Evolutionary conservation across 208 protist genomes (phyloP), one percentile per base, ranked within the genome.

Genomic region (Balamuthia mandrillaris): DNA sequence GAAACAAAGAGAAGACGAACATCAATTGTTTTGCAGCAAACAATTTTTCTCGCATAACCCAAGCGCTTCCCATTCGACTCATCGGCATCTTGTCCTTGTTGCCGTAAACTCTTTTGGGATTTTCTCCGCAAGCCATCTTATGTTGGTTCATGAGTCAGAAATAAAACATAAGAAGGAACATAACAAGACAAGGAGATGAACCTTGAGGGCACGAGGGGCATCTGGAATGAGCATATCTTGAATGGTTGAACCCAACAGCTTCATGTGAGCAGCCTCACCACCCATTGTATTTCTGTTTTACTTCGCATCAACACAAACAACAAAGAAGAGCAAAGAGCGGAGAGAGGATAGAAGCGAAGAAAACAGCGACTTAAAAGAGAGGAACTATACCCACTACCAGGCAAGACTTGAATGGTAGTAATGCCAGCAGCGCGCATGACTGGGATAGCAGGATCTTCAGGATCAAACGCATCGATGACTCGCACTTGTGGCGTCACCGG

Each of bases 51-150:
- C 83, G 56, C 29, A 86, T 5, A 3, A 86, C 51, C 9, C 29
- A 68, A 16, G 31, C 77, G 45, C 29, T 51, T n/a, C 83, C 83
- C 83, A 89, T 87, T 16, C 86, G 42, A 16, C 60, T 74, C 3
- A 44, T 47, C 18, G 86, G 86, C 2, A 75, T 68, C 14, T 4
- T 2, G 14, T 39, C 6, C 47, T 3, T 10, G 60, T 31, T 81
- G 41, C 56, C 84, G 52, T 88, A 90, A n/a, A 88, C 72, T 45
- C 75, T 21, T 72, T 88, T 90, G 18, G 87, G 87, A 37, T 90
- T 90, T 72, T 90, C 87, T 18, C 87, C 87, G 70, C 87, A 90
- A n/a, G 87, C 87, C 84, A 90, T 88, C 56, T 90, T n/a, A n/a
- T n/a, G n/a, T n/a, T n/a, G n/a, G n/a, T n/a, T n/a, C n/a, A n/a